phyloP scores from a whole-genome alignment of 2,329 filamentous ascomycete species.

The Penicillium paneum region DNA sequence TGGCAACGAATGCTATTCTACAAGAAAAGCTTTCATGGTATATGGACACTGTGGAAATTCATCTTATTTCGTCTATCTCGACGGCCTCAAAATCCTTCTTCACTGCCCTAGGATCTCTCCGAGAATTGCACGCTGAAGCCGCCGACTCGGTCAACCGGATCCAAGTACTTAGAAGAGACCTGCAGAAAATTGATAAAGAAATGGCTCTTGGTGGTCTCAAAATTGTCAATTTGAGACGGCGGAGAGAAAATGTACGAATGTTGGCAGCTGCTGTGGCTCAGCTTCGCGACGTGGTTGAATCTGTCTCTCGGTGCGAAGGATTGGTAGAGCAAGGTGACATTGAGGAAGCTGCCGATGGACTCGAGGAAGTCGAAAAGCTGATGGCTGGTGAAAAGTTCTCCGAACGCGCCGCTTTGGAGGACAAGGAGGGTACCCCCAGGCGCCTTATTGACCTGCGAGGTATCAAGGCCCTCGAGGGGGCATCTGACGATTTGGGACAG shows the following conservation, averaged over 20 bases:
- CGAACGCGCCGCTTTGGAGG: conserved; percentile 27
- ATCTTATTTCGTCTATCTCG: conserved; percentile 93
- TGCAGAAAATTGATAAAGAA: conserved; percentile 77
- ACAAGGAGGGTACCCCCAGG: conserved; percentile 28
- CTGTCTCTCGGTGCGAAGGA: conserved; percentile 71
- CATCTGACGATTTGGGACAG: conserved; percentile 71
- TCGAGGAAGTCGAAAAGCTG: conserved; percentile 74
- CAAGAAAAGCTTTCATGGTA: conserved; percentile 99
- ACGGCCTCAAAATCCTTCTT: conserved; percentile 96
- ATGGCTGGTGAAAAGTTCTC: conserved; percentile 66
- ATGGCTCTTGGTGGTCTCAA: conserved; percentile 82
- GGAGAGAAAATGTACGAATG: conserved; percentile 79
- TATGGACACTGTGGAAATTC: conserved; percentile 98
- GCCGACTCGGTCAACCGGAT: conserved; percentile 87
- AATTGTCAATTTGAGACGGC: conserved; percentile 76
- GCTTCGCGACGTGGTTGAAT: conserved; percentile 72
- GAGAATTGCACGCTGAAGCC: conserved; percentile 87
- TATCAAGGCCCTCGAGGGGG: conserved; percentile 74
- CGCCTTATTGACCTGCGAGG: conserved; percentile 67
- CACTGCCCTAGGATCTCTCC: conserved; percentile 82
- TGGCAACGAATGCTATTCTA: conserved; percentile 93
- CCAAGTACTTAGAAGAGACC: conserved; percentile 72
- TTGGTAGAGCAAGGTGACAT: conserved; percentile 80
- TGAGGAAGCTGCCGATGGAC: conserved; percentile 71
- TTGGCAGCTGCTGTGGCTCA: conserved; percentile 80